phyloP scores from a whole-genome alignment of 2,329 filamentous ascomycete species.

The Beauveria varroae region DNA sequence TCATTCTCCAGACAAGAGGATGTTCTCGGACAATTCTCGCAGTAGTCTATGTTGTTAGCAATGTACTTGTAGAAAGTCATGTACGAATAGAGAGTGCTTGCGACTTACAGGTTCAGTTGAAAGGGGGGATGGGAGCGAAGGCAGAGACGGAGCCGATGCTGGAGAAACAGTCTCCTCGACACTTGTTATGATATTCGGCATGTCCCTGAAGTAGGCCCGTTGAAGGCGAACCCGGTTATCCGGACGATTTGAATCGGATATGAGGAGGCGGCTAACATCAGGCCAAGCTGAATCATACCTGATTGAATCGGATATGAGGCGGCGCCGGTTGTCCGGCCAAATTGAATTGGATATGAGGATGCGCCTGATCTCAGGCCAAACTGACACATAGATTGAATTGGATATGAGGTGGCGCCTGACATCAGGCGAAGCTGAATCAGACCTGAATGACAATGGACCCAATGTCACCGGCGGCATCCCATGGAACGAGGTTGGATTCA shows the following conservation, averaged over 20 bases:
- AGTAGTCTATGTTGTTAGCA: not conserved
- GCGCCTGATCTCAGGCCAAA: not conserved
- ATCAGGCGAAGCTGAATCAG: not conserved
- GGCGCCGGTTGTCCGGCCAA: not conserved
- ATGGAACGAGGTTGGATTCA: not conserved
- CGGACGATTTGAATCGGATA: not conserved
- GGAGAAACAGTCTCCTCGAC: too few species aligned
- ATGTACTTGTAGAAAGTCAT: not conserved
- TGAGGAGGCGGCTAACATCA: not conserved
- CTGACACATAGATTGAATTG: not conserved
- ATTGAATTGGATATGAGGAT: not conserved
- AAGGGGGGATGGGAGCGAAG: not conserved
- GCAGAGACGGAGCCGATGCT: too few species aligned
- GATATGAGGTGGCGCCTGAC: not conserved
- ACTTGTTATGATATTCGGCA: not conserved
- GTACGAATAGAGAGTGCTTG: not conserved
- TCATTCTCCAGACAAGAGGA: not conserved
- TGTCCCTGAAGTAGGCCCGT: not conserved
- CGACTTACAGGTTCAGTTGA: not conserved
- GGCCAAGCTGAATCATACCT: not conserved
- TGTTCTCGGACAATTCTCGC: not conserved
- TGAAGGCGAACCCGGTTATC: not conserved
- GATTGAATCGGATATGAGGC: too few species aligned
- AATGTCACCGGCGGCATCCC: too few species aligned
- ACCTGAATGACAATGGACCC: too few species aligned